Evolutionary conservation across 78 protist genomes (phyloP), one percentile per base, ranked within the genome.

Genomic region (Guillardia theta): DNA sequence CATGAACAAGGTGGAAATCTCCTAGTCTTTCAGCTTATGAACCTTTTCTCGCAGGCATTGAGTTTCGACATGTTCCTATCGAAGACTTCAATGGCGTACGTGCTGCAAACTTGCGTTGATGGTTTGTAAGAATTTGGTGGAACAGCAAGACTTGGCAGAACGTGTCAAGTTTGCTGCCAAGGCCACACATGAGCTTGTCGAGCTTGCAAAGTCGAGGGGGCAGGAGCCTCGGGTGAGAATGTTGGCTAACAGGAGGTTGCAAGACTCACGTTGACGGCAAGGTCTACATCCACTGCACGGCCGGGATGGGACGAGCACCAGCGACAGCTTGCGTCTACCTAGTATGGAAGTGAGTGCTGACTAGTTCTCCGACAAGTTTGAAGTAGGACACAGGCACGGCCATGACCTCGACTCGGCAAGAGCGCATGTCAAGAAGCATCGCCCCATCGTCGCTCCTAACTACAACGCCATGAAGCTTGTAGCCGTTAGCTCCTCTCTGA

Each of bases 31-130:
- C n/a, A n/a, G n/a, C n/a, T n/a, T n/a, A n/a, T n/a, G n/a, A n/a
- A n/a, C n/a, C n/a, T n/a, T n/a, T n/a, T n/a, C n/a, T n/a, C n/a
- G 90, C 90, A 4, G 90, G 90, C 90, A 78, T 78, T 22, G 90
- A 78, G 50, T 50, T 78, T 4, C 10, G 50, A 10, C 90, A 43
- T 36, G 90, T 78, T 22, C 90, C 90, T 36, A 78, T 78, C 21
- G 90, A 78, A 19, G 90, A 78, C 90, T 78, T 78, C 90, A 18
- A 78, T 50, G 90, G 90, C 41, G 90, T 58, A 8, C 2, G 70
- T 58, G 1, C 6, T 0, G 27, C 70, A 30, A 0, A 6, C 10
- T 50, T 50, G 70, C 27, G 27, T 24, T 30, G 70, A 58, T 24
- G 70, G 70, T 58, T 6, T 1, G 70, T 9, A 8, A 58, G 70